Evolutionary conservation across 192 early-diverging fungal species (phyloP).

Genomic region (Backusella parvicylindrica): DNA sequence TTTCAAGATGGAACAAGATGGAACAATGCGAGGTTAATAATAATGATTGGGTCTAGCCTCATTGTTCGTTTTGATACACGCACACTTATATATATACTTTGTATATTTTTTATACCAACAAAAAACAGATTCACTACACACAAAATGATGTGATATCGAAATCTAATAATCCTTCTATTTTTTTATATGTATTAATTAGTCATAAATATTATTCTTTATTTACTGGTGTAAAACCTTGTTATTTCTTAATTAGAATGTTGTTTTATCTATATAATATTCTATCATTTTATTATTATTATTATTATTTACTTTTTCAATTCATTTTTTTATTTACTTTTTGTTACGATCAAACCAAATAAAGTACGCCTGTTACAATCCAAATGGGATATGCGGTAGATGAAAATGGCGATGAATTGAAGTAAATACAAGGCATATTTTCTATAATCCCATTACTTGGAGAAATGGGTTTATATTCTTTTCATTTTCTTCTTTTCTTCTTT

Average conservation of each 20-base stretch:
- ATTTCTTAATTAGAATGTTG: not conserved
- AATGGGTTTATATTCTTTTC: not conserved
- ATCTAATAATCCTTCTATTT: not conserved
- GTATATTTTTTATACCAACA: not conserved
- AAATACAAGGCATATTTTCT: not conserved
- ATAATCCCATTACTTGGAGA: not conserved
- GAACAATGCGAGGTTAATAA: not conserved
- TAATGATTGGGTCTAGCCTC: not conserved
- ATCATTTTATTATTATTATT: not conserved
- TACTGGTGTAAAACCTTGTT: not conserved
- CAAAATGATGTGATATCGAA: not conserved
- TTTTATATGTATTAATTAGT: not conserved
- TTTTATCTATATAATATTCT: not conserved
- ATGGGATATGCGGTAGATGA: not conserved
- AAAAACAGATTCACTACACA: not conserved
- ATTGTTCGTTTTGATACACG: not conserved
- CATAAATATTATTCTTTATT: not conserved
- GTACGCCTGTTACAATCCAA: not conserved
- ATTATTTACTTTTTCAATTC: not conserved
- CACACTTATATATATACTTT: not conserved
- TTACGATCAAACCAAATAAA: not conserved
- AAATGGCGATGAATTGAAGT: not conserved
- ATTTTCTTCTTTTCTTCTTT: not conserved
- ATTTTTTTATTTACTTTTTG: not conserved
- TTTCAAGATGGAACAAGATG: not conserved